A percentile compares a stretch with the other conserved stretches of the same genome.
Conservation (phyloP, 352 stramenopile species). For the Stramenopiles sp. region DNA sequence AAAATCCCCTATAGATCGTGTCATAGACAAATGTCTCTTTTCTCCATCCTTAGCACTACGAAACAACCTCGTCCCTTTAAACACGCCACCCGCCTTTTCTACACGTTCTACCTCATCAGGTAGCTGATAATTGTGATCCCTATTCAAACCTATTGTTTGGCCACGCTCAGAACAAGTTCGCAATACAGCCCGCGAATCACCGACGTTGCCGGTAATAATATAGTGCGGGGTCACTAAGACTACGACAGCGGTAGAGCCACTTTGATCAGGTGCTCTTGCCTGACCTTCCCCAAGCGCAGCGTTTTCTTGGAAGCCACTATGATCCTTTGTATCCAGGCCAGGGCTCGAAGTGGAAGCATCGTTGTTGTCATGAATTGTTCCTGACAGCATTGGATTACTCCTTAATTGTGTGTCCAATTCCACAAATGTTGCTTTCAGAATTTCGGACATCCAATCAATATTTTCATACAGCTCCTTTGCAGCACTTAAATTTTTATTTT, state of each 20-base stretch:
- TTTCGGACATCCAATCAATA: not conserved
- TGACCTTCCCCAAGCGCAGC: not conserved
- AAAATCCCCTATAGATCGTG: not conserved
- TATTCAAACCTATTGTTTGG: not conserved
- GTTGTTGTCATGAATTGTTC: not conserved
- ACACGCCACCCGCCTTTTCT: not conserved
- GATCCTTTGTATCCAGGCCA: not conserved
- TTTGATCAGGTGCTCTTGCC: not conserved
- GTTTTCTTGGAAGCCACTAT: not conserved
- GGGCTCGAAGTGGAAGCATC: not conserved
- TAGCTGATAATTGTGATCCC: not conserved
- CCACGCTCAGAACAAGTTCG: not conserved
- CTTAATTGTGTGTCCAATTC: not conserved
- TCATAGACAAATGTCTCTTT: not conserved
- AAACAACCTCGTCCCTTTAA: not conserved
- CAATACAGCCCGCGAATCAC: not conserved
- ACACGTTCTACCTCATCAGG: not conserved
- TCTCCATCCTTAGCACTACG: not conserved
- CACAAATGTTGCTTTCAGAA: not conserved
- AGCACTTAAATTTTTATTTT: not conserved
- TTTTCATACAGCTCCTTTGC: not conserved
- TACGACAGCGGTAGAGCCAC: not conserved
- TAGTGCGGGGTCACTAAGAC: not conserved
- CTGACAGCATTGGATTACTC: not conserved
- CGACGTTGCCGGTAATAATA: not conserved